phyloP scores from a whole-genome alignment of 371 early-diverging fungal genomes.

The Sporodiniella umbellata region DNA sequence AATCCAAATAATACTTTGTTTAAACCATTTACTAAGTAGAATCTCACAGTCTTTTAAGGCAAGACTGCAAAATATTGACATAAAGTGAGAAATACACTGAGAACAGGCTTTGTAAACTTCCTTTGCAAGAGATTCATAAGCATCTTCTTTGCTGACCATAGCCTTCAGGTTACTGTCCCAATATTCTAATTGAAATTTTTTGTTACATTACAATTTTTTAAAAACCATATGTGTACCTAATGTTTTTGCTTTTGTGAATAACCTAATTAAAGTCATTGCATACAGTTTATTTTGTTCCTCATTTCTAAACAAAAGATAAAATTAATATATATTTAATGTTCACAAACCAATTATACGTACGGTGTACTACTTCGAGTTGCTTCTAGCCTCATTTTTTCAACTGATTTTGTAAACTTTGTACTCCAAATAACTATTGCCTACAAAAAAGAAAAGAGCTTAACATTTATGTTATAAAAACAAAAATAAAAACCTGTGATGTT shows the following conservation, averaged over 20 bases:
- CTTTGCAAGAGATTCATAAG: background rate
- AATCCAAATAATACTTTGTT: constrained; percentile 28
- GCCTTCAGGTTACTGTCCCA: constrained; percentile 11
- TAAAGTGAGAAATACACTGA: constrained; percentile 17
- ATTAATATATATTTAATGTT: too few relatives aligned
- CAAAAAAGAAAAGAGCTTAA: too few relatives aligned
- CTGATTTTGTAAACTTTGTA: constrained; percentile 19
- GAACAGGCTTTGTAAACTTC: background rate
- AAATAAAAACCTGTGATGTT: constrained; percentile 23
- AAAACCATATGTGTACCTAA: constrained; percentile 20
- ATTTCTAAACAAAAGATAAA: background rate
- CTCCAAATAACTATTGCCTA: constrained; percentile 27
- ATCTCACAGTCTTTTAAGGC: constrained; percentile 36
- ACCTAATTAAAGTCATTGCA: constrained; percentile 21
- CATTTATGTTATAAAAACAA: too few relatives aligned
- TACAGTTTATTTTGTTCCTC: constrained; percentile 25
- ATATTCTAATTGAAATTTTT: constrained; percentile 14
- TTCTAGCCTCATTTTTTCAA: constrained; percentile 22
- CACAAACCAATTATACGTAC: background rate
- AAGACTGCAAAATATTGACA: constrained; percentile 28
- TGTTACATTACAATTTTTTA: background rate
- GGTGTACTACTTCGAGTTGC: background rate
- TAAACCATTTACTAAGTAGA: constrained; percentile 38
- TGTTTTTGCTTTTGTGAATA: constrained; percentile 22
- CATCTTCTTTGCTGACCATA: background rate